Conservation (phyloP, 2,329 filamentous ascomycete genomes). For the Monilinia fructicola region DNA sequence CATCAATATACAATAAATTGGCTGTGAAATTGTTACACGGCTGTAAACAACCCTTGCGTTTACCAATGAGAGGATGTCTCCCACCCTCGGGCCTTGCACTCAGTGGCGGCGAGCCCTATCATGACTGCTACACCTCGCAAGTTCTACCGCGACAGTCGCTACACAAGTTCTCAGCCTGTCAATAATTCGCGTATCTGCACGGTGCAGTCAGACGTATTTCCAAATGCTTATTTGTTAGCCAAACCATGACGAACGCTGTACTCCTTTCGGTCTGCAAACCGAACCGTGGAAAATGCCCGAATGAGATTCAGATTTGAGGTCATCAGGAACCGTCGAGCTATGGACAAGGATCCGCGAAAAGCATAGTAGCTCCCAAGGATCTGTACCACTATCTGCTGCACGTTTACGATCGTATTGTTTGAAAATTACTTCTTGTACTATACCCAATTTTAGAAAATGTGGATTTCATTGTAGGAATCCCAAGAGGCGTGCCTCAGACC, state of each 20-base stretch:
- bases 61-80: slow-evolving; percentile 9
- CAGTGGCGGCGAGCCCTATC: background rate
- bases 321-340: slow-evolving; percentile 19
- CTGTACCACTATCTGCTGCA: background rate
- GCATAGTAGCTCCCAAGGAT: slow-evolving; percentile 7
- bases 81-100: background rate
- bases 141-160: slow-evolving; percentile 2
- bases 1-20: slow-evolving; percentile 18
- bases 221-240: slow-evolving; percentile 1
- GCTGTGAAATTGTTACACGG: background rate
- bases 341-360: slow-evolving; percentile 18
- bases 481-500: background rate
- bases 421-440: slow-evolving; percentile 12
- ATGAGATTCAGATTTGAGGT: slow-evolving; percentile 8
- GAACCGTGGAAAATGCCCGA: slow-evolving; percentile 20
- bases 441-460: slow-evolving; percentile 8
- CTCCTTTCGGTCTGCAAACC: slow-evolving; percentile 16
- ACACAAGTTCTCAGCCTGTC: background rate
- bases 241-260: slow-evolving; percentile 2
- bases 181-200: slow-evolving; percentile 19
- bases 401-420: slow-evolving; percentile 8
- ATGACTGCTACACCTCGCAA: background rate
- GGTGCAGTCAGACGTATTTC: slow-evolving; percentile 5
- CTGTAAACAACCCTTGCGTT: background rate
- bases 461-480: background rate